phyloP scores from a whole-genome alignment of 495 filamentous ascomycete species.

The Trichoderma orchidacearum region DNA sequence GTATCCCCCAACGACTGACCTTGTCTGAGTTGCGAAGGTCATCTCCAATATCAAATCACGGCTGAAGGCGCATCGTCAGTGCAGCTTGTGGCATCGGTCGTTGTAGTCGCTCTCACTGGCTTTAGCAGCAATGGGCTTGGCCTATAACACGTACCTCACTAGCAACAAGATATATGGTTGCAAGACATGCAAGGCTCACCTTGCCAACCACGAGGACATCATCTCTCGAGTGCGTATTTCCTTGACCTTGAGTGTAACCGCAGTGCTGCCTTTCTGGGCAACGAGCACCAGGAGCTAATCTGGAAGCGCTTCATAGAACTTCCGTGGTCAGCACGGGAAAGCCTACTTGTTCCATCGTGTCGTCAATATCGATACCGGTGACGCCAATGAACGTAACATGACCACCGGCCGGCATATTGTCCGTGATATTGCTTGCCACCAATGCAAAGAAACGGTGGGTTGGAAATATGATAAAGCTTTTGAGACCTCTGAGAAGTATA shows the following conservation, averaged over 20 bases:
- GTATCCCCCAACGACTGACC: too few species aligned
- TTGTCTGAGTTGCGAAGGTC: too few species aligned
- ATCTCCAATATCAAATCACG: too few species aligned
- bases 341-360: constrained; percentile 92
- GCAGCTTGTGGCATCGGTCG: not conserved
- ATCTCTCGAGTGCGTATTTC: constrained; percentile 62
- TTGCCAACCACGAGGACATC: constrained; percentile 90
- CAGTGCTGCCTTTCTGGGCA: not conserved
- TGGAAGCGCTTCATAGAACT: constrained; percentile 50
- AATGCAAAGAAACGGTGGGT: constrained; percentile 84
- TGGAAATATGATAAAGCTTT: constrained; percentile 99
- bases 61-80: too few species aligned
- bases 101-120: not conserved
- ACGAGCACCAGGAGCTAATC: too few species aligned
- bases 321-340: constrained; percentile 97
- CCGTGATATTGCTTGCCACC: constrained; percentile 76
- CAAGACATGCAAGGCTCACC: constrained; percentile 89
- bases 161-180: constrained; percentile 86
- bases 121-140: constrained; percentile 58
- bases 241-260: not conserved
- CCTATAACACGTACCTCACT: constrained; percentile 92
- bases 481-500: constrained; percentile 87
- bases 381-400: constrained; percentile 89
- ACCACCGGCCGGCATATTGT: constrained; percentile 94
- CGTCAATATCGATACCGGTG: constrained; percentile 72